Conservation (phyloP, 164 flowering plant species). For the Stephania japonica region DNA sequence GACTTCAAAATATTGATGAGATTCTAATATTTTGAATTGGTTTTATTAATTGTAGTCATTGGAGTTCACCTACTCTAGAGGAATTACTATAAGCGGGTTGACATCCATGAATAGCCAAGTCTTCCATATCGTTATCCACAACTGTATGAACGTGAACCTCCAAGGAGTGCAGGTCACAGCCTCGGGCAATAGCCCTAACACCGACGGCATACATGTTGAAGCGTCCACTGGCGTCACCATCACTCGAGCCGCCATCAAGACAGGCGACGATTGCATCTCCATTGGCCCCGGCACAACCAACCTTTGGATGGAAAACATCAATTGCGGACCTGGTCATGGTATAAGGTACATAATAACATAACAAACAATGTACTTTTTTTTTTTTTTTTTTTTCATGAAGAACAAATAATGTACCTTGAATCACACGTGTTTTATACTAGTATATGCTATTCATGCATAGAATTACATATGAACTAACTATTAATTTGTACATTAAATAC, state of each 20-base stretch:
- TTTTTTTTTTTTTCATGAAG: too few species aligned
- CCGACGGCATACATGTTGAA: constrained; percentile 10
- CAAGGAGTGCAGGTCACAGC: constrained; percentile 3
- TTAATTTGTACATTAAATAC: neutral
- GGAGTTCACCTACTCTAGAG: neutral
- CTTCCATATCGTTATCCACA: neutral
- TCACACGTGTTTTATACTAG: neutral
- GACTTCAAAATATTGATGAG: too few species aligned
- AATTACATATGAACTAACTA: too few species aligned
- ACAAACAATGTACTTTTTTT: too few species aligned
- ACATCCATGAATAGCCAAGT: constrained; percentile 6
- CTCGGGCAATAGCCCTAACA: constrained; percentile 7
- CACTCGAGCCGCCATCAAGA: constrained; percentile 2
- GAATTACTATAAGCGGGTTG: neutral
- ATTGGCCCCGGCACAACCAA: constrained; percentile 8
- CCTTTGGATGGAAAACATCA: constrained; percentile 1
- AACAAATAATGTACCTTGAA: too few species aligned
- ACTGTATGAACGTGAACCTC: constrained; percentile 4
- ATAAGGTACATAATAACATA: constrained; percentile 1
- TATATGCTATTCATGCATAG: too few species aligned
- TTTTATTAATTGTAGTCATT: constrained; percentile 5
- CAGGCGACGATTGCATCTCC: constrained; percentile 12
- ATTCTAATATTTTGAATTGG: too few species aligned
- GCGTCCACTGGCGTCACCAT: neutral
- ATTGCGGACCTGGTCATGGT: constrained; percentile 12